These are phyloP conservation scores for Calonectria fujianensis DNA, from an alignment of 2,329 filamentous ascomycete species.

Conservation along the genomic window DNA sequence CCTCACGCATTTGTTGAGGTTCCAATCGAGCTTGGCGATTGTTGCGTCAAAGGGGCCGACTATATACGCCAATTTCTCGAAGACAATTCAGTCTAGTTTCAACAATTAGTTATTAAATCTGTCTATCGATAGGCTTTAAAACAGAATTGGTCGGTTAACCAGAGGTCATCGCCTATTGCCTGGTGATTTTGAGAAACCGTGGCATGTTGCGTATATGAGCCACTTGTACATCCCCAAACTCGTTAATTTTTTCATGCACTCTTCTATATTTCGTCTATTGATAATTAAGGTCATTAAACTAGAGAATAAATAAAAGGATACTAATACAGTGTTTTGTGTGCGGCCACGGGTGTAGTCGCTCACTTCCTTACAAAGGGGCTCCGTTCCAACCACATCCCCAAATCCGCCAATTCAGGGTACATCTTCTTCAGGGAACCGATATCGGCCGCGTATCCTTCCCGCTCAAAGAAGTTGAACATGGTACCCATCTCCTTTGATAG, in stretches of 20 bases:
- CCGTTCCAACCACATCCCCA: slow-evolving; percentile 29
- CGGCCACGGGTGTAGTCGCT: background rate
- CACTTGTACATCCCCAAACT: background rate
- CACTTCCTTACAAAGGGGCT: slow-evolving; percentile 14
- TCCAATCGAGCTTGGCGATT: slow-evolving; percentile 5
- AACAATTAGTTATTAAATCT: no score
- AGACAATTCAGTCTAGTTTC: background rate
- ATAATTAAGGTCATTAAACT: background rate
- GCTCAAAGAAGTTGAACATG: slow-evolving; percentile 63
- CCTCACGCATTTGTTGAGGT: slow-evolving; percentile 20
- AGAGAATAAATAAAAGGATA: background rate
- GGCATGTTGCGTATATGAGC: background rate
- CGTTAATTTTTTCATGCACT: background rate
- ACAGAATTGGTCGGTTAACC: background rate
- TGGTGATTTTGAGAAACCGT: background rate
- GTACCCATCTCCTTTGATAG: slow-evolving; percentile 58
- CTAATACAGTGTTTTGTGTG: background rate
- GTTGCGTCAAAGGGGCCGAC: background rate
- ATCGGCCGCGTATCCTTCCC: slow-evolving; percentile 61
- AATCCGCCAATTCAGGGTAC: slow-evolving; percentile 24
- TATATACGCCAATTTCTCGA: slow-evolving; percentile 2
- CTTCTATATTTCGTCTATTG: background rate
- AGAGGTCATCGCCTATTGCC: background rate
- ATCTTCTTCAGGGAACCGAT: slow-evolving; percentile 45
- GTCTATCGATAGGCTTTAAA: background rate